Conservation (phyloP, 371 early-diverging fungal genomes). For the Funneliformis caledonium region DNA sequence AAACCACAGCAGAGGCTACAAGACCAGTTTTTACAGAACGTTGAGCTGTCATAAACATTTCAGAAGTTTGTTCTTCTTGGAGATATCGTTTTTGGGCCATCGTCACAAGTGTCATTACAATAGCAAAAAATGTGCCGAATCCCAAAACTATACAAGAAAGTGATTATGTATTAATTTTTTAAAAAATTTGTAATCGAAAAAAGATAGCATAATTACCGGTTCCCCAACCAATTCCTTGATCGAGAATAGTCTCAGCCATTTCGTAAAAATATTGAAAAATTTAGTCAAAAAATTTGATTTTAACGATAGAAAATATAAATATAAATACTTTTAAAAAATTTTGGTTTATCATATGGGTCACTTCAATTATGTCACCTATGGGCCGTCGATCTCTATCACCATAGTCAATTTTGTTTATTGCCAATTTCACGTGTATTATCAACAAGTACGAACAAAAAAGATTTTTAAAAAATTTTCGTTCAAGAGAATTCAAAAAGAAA, state of each 20-base stretch:
- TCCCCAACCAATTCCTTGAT: conserved; percentile 2
- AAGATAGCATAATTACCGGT: neutral
- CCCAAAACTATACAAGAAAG: conserved; percentile 45
- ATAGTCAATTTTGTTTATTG: too few relatives aligned
- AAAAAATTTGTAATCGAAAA: neutral
- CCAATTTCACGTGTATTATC: too few relatives aligned
- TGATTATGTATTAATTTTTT: neutral
- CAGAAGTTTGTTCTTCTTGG: conserved; percentile 64
- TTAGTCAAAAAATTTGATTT: too few relatives aligned
- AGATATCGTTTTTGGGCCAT: conserved; percentile 63
- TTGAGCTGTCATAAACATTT: conserved; percentile 72
- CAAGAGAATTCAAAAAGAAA: too few relatives aligned
- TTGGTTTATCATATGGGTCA: too few relatives aligned
- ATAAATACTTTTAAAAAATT: too few relatives aligned
- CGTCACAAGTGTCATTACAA: conserved; percentile 65
- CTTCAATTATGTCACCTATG: too few relatives aligned
- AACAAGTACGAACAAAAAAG: too few relatives aligned
- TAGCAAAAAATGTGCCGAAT: conserved; percentile 63
- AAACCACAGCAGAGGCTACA: conserved; percentile 70
- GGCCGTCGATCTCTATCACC: too few relatives aligned
- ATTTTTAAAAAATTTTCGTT: too few relatives aligned
- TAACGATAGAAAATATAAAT: too few relatives aligned
- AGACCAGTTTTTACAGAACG: conserved; percentile 69
- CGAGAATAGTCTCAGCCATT: neutral
- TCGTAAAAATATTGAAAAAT: neutral